These are phyloP conservation scores for Calocybe gangraenosa DNA, from an alignment of 768 basidiomycete species.

Conservation along the genomic window DNA sequence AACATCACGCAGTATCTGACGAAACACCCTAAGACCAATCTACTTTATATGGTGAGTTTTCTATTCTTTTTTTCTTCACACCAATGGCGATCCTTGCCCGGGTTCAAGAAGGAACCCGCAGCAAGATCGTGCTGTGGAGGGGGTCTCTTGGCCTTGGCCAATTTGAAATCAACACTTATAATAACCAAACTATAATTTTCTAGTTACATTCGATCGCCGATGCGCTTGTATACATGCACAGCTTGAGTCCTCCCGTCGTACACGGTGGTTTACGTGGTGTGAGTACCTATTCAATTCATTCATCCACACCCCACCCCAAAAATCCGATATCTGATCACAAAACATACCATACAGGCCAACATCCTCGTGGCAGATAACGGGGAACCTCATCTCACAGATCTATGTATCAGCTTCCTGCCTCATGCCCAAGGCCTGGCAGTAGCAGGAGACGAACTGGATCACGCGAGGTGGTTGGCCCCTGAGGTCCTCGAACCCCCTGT, in stretches of 20 bases:
- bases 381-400: conserved; percentile 20
- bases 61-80: too few species aligned
- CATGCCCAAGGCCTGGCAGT: conserved; percentile 4
- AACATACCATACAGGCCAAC: conserved; percentile 22
- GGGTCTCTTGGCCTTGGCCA: too few species aligned
- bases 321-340: too few species aligned
- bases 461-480: conserved; percentile 22
- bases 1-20: conserved; percentile 14
- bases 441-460: conserved; percentile 1
- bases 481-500: conserved; percentile 16
- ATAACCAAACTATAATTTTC: too few species aligned
- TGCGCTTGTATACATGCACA: conserved; percentile 23
- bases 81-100: too few species aligned
- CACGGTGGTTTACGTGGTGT: conserved; percentile 26
- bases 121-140: too few species aligned
- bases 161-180: too few species aligned
- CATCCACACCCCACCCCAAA: too few species aligned
- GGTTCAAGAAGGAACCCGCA: too few species aligned
- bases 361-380: conserved; percentile 19
- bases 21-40: conserved; percentile 4
- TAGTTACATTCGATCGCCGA: conserved; percentile 20
- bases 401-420: conserved; percentile 14
- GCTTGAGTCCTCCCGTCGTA: conserved; percentile 18
- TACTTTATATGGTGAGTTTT: conserved; percentile 11
- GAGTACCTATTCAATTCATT: conserved; percentile 5